Conservation (phyloP, 106 monocot species). For the Allium cepa region DNA sequence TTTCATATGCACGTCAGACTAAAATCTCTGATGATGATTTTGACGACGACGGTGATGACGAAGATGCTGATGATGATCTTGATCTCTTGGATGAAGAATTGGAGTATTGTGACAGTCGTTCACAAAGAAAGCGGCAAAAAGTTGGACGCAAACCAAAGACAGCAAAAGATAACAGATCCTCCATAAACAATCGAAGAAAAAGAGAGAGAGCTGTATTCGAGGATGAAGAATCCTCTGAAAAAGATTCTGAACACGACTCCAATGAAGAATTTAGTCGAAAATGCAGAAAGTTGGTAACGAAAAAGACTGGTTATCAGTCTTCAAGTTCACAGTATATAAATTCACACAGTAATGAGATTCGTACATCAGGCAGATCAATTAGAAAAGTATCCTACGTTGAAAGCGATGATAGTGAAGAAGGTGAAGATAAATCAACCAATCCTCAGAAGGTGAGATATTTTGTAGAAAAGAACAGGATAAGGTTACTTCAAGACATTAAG, state of each 20-base stretch:
- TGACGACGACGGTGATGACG: slow-evolving; percentile 58
- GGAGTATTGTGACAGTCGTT: slow-evolving; percentile 29
- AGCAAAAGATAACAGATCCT: slow-evolving; percentile 40
- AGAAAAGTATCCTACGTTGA: slow-evolving; percentile 97
- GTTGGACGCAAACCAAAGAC: slow-evolving; percentile 27
- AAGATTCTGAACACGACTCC: slow-evolving; percentile 57
- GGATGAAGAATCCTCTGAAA: slow-evolving; percentile 54
- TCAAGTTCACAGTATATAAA: slow-evolving; percentile 14
- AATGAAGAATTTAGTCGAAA: slow-evolving; percentile 45
- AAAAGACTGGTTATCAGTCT: slow-evolving; percentile 24
- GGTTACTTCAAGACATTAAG: too few species aligned
- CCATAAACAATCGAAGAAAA: slow-evolving; percentile 33
- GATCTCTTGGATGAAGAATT: slow-evolving; percentile 69
- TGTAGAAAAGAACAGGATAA: too few species aligned
- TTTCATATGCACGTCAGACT: slow-evolving; percentile 33
- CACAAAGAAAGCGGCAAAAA: slow-evolving; percentile 22
- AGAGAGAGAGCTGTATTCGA: slow-evolving; percentile 53
- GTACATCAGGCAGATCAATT: slow-evolving; percentile 72
- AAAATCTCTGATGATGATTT: slow-evolving; percentile 73
- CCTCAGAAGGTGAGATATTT: slow-evolving; percentile 48
- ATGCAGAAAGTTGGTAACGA: slow-evolving; percentile 31
- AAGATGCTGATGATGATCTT: slow-evolving; percentile 38
- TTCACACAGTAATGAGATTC: slow-evolving; percentile 44
- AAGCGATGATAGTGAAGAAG: slow-evolving; percentile 93
- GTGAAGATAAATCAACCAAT: slow-evolving; percentile 63